Percentiles rank a stretch among this genome's conserved stretches.
Conservation (phyloP, 2,329 filamentous ascomycete species). For the Aspergillus texensis region DNA sequence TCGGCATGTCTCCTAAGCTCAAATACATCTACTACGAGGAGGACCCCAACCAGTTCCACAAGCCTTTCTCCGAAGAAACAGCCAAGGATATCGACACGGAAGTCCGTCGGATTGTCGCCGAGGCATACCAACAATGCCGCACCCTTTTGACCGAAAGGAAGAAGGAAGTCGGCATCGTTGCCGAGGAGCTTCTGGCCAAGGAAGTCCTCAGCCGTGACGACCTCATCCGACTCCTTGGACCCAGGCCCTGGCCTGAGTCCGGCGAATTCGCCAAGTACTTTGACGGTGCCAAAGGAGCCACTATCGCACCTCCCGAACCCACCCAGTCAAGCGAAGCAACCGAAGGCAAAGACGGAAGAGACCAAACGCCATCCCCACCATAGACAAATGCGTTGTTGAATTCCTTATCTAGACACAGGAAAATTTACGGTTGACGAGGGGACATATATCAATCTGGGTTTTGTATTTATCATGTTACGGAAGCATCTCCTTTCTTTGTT, state of each 20-base stretch:
- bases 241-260: conserved; percentile 78
- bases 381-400: conserved; percentile 15
- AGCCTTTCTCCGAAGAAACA: conserved; percentile 94
- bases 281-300: conserved; percentile 53
- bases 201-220: conserved; percentile 91
- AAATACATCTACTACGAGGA: conserved; percentile 89
- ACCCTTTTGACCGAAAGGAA: conserved; percentile 83
- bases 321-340: conserved; percentile 46
- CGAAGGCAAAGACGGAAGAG: conserved; percentile 41
- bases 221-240: conserved; percentile 84
- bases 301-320: conserved; percentile 56
- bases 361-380: conserved; percentile 35
- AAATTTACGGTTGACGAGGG: conserved; percentile 15
- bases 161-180: conserved; percentile 82
- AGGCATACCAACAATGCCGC: conserved; percentile 89
- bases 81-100: conserved; percentile 90
- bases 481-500: conserved; percentile 27
- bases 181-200: conserved; percentile 89
- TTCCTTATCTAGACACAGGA: conserved; percentile 5
- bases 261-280: conserved; percentile 97
- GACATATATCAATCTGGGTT: conserved; percentile 22
- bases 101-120: conserved; percentile 86
- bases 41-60: conserved; percentile 79
- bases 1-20: conserved; percentile 95
- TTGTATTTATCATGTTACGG: conserved; percentile 30